Conservation (phyloP, 2,329 filamentous ascomycete genomes). For the Ophiognomonia clavigignenti-juglandacearum region DNA sequence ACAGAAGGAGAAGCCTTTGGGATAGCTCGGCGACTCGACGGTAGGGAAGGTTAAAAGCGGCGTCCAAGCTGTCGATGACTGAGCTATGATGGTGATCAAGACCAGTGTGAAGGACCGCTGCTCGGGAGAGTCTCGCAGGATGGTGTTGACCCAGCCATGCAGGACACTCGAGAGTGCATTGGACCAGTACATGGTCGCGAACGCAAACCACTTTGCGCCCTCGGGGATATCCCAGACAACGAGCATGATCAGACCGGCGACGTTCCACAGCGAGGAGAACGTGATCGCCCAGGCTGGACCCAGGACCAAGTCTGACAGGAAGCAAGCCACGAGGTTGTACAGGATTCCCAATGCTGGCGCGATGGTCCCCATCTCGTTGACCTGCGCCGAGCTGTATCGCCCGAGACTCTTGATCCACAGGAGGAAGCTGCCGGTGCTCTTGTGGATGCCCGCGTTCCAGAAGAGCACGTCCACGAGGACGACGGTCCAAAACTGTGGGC, state of each 20-base stretch:
- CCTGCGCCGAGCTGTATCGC: slow-evolving; percentile 37
- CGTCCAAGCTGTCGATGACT: slow-evolving; percentile 53
- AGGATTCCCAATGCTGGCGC: slow-evolving; percentile 52
- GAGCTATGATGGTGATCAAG: slow-evolving; percentile 46
- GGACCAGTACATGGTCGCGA: slow-evolving; percentile 42
- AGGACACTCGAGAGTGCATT: slow-evolving; percentile 50
- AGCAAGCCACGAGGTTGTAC: slow-evolving; percentile 49
- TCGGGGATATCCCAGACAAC: slow-evolving; percentile 53
- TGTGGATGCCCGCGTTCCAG: slow-evolving; percentile 48
- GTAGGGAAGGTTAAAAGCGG: slow-evolving; percentile 45
- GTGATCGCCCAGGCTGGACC: slow-evolving; percentile 53
- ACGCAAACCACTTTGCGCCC: slow-evolving; percentile 48
- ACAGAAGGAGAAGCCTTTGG: slow-evolving; percentile 36
- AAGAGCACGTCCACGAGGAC: slow-evolving; percentile 49
- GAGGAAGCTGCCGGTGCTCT: slow-evolving; percentile 43
- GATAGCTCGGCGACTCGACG: slow-evolving; percentile 36
- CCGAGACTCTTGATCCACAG: slow-evolving; percentile 54
- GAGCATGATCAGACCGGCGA: slow-evolving; percentile 48
- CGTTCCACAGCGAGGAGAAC: slow-evolving; percentile 43
- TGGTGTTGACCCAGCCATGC: slow-evolving; percentile 51
- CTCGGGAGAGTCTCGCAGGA: slow-evolving; percentile 38
- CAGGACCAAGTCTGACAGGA: slow-evolving; percentile 47
- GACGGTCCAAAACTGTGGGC: slow-evolving; percentile 45
- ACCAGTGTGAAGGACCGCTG: slow-evolving; percentile 46
- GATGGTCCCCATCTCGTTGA: slow-evolving; percentile 49